These are phyloP conservation scores for Aspergillus nanangensis DNA, from an alignment of 495 filamentous ascomycete genomes.

Conservation along the genomic window DNA sequence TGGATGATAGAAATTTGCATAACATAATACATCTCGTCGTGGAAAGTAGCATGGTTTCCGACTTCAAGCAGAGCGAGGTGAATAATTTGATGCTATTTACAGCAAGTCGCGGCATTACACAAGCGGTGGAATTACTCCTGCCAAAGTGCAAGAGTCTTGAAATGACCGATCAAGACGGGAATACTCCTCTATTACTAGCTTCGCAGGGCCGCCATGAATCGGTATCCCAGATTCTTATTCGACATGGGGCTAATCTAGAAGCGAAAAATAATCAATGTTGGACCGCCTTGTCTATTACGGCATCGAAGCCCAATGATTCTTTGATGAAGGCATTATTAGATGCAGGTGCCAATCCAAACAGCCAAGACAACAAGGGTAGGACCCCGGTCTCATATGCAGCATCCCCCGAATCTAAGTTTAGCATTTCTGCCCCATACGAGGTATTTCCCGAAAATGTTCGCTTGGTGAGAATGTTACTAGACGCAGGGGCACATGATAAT, in stretches of 20 bases:
- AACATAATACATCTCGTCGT: neutral
- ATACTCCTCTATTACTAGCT: neutral
- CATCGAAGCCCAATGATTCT: neutral
- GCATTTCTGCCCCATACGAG: no score
- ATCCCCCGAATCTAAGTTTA: no score
- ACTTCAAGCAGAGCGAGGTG: neutral
- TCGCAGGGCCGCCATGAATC: neutral
- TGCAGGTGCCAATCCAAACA: neutral
- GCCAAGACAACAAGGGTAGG: neutral
- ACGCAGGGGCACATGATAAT: neutral
- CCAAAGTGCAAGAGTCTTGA: neutral
- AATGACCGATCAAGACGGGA: neutral
- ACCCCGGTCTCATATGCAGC: neutral
- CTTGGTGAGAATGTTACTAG: neutral
- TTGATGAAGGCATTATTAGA: neutral
- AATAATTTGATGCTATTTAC: neutral
- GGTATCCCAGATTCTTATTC: neutral
- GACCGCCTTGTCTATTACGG: neutral
- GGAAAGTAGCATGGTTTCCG: neutral
- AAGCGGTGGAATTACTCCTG: neutral
- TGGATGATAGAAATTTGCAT: neutral
- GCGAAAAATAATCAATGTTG: neutral
- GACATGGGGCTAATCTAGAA: neutral
- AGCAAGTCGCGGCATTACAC: neutral
- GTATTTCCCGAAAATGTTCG: no score